A percentile compares a stretch with the other conserved stretches of the same genome.
Evolutionary conservation across 306 rosid genomes (phyloP).

Genomic region (Trifolium fragiferum): DNA sequence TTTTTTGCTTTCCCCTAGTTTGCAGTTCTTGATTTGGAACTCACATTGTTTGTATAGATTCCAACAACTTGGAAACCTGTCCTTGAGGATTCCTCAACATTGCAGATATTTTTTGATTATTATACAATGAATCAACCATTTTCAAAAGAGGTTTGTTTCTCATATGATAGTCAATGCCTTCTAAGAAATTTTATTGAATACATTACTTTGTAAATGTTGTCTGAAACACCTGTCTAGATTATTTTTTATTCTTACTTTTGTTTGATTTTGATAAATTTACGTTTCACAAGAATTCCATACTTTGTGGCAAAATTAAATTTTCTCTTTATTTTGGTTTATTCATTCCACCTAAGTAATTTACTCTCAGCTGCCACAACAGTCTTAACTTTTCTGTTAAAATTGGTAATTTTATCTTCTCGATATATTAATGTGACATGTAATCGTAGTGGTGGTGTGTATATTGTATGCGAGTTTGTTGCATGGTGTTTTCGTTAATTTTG

Average conservation of each 20-base stretch:
- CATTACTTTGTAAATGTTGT: conserved; percentile 4
- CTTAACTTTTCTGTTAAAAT: not conserved
- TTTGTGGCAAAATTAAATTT: not conserved
- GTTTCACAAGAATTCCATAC: conserved; percentile 3
- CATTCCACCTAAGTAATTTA: not conserved
- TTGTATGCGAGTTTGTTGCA: not conserved
- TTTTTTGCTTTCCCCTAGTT: conserved; percentile 16
- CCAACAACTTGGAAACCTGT: conserved; percentile 52
- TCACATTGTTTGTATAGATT: conserved; percentile 39
- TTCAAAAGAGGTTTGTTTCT: conserved; percentile 54
- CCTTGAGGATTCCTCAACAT: conserved; percentile 51
- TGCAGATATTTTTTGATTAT: conserved; percentile 59
- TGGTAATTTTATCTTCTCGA: not conserved
- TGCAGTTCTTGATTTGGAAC: conserved; percentile 35
- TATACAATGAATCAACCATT: conserved; percentile 53
- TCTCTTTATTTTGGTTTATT: not conserved
- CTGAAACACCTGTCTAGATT: not conserved
- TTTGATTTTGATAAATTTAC: conserved; percentile 3
- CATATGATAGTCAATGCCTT: conserved; percentile 9
- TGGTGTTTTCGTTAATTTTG: not conserved
- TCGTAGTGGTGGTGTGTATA: not conserved
- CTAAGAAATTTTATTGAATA: not conserved
- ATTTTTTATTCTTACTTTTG: not conserved
- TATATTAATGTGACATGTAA: not conserved
- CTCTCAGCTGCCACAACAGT: not conserved